Evolutionary conservation across 1,139 yeast species (phyloP).

Genomic region (Magnusiomyces clavatus): DNA sequence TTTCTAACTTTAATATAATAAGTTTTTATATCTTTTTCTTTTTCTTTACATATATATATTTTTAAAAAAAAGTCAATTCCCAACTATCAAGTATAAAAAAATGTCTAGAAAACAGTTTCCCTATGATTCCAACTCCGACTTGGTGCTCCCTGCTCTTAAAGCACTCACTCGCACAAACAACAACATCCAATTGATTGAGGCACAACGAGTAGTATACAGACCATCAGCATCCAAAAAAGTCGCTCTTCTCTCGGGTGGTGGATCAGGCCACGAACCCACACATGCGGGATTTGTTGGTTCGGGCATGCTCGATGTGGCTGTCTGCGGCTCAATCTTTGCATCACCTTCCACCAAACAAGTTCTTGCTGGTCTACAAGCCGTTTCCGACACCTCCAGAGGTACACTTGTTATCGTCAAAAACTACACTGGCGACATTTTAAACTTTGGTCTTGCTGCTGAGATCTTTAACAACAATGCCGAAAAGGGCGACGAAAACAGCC

Average conservation of each 20-base stretch:
- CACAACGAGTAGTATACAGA: slow-evolving; percentile 58
- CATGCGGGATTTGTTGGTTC: slow-evolving; percentile 88
- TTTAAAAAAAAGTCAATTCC: too few species aligned
- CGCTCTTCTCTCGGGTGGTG: slow-evolving; percentile 81
- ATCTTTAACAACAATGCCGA: slow-evolving; percentile 45
- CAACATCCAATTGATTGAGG: slow-evolving; percentile 49
- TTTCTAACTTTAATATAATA: too few species aligned
- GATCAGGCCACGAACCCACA: slow-evolving; percentile 92
- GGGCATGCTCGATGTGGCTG: slow-evolving; percentile 79
- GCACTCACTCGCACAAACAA: slow-evolving; percentile 72
- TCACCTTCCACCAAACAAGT: slow-evolving; percentile 90
- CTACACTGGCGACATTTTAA: slow-evolving; percentile 89
- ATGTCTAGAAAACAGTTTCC: slow-evolving; percentile 30
- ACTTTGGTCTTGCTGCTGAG: slow-evolving; percentile 87
- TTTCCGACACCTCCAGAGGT: slow-evolving; percentile 46
- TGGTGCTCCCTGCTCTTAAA: slow-evolving; percentile 55
- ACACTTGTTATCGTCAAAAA: slow-evolving; percentile 75
- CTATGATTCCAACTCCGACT: slow-evolving; percentile 36
- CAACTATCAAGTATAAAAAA: not conserved
- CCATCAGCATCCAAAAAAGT: slow-evolving; percentile 40
- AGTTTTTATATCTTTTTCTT: too few species aligned
- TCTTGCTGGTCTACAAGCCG: slow-evolving; percentile 58
- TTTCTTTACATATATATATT: too few species aligned
- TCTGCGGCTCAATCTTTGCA: slow-evolving; percentile 82
- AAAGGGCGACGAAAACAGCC: slow-evolving; percentile 1